A percentile compares a stretch with the other conserved stretches of the same genome.
These are phyloP conservation scores for Sugiyamaella qingdaonensis DNA, from an alignment of 805 yeast genomes.

Conservation along the genomic window DNA sequence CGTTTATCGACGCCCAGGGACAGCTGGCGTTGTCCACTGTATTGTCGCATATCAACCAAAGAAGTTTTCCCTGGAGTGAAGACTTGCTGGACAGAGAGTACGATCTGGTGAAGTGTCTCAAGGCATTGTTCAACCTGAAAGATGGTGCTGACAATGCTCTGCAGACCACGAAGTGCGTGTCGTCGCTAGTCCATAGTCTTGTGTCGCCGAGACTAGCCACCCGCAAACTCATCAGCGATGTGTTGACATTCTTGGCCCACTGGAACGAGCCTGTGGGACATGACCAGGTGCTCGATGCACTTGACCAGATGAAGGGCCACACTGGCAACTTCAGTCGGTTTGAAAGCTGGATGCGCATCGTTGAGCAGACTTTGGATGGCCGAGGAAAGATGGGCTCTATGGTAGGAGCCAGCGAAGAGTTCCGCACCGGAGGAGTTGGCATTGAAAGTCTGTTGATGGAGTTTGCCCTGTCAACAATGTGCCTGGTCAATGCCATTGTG, in stretches of 20 bases:
- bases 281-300: constrained; percentile 51
- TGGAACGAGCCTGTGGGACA: constrained; percentile 46
- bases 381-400: constrained; percentile 85
- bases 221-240: constrained; percentile 74
- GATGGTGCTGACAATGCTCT: constrained; percentile 57
- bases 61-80: constrained; percentile 32
- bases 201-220: constrained; percentile 72
- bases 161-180: constrained; percentile 42
- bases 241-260: constrained; percentile 54
- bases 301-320: constrained; percentile 43
- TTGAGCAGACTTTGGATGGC: constrained; percentile 70
- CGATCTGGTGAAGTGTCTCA: constrained; percentile 70
- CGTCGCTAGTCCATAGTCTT: constrained; percentile 66
- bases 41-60: constrained; percentile 49
- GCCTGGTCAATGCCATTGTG: constrained; percentile 60
- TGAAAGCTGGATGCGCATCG: constrained; percentile 66
- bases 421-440: constrained; percentile 46
- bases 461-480: constrained; percentile 65
- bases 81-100: constrained; percentile 64
- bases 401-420: constrained; percentile 89
- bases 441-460: constrained; percentile 65
- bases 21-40: constrained; percentile 69
- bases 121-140: constrained; percentile 62
- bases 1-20: constrained; percentile 77
- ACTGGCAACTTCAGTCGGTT: constrained; percentile 39